Evolutionary conservation across 495 filamentous ascomycete genomes (phyloP).

Genomic region (Parathielavia appendiculata): DNA sequence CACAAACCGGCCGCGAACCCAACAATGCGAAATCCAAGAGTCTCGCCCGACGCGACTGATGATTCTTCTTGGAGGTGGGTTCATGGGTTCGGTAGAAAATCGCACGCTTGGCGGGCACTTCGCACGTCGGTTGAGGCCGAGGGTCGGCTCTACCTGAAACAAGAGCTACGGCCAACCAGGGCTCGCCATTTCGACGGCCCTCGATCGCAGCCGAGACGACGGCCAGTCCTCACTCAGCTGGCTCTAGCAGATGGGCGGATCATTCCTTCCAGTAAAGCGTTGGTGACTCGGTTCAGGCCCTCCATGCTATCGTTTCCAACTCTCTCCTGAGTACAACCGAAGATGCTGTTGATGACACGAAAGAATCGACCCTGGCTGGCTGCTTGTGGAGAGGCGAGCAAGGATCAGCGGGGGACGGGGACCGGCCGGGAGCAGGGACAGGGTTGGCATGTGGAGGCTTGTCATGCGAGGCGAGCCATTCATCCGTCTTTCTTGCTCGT

Average conservation of each 20-base stretch:
- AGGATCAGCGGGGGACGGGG: slow-evolving; percentile 11
- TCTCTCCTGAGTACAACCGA: background rate
- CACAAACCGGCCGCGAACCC: background rate
- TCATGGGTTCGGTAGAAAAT: background rate
- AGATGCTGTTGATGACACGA: background rate
- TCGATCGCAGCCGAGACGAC: slow-evolving; percentile 16
- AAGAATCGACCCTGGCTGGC: background rate
- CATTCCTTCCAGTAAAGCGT: background rate
- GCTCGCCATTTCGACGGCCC: slow-evolving; percentile 7
- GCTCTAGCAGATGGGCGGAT: background rate
- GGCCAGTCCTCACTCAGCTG: background rate
- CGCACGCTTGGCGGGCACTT: slow-evolving; percentile 7
- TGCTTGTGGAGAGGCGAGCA: background rate
- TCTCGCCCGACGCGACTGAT: background rate
- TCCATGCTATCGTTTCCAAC: background rate
- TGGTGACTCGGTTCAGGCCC: slow-evolving; percentile 1
- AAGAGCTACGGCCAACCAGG: slow-evolving; percentile 25
- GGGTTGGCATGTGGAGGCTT: slow-evolving; percentile 5
- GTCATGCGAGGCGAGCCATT: slow-evolving; percentile 21
- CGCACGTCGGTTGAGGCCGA: background rate
- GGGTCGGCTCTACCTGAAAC: slow-evolving; percentile 30
- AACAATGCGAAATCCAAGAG: background rate
- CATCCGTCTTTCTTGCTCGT: slow-evolving; percentile 6
- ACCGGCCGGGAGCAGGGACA: background rate
- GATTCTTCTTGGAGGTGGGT: background rate